A percentile compares a stretch with the other conserved stretches of the same genome.
Conservation (phyloP, 1,139 yeast genomes). For the Nakaseomyces glabratus region DNA sequence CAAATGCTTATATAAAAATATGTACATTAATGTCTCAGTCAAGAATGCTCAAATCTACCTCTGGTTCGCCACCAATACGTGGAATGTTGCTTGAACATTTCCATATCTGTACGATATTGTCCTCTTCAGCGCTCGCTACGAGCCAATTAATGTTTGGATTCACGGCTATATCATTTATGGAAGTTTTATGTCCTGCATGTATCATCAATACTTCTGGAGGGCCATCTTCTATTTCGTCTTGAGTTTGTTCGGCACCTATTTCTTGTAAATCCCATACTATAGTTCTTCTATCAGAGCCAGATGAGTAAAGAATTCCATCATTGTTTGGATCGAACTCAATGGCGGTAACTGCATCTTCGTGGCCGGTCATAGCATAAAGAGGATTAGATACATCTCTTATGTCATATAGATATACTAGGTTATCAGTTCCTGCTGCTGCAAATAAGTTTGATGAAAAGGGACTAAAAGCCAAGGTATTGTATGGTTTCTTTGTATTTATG, state of each 20-base stretch:
- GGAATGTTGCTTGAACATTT: constrained; percentile 49
- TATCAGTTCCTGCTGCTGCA: constrained; percentile 61
- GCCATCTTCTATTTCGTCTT: constrained; percentile 73
- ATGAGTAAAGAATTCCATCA: constrained; percentile 66
- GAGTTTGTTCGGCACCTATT: constrained; percentile 72
- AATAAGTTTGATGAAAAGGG: constrained; percentile 49
- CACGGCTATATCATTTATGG: constrained; percentile 64
- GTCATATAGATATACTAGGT: constrained; percentile 57
- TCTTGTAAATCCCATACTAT: constrained; percentile 65
- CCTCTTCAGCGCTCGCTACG: constrained; percentile 64
- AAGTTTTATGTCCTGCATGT: constrained; percentile 81
- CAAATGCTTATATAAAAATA: constrained; percentile 1
- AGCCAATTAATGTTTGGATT: constrained; percentile 64
- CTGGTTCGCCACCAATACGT: constrained; percentile 21
- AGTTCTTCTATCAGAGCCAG: constrained; percentile 62
- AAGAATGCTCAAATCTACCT: constrained; percentile 15
- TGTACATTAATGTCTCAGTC: constrained; percentile 12
- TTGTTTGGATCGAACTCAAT: constrained; percentile 64
- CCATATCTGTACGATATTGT: constrained; percentile 73
- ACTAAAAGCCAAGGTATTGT: constrained; percentile 59
- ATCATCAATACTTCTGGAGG: constrained; percentile 75
- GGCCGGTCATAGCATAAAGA: constrained; percentile 71
- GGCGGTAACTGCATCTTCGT: constrained; percentile 57
- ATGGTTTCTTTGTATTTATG: constrained; percentile 34
- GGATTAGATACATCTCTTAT: constrained; percentile 39